Evolutionary conservation across 495 filamentous ascomycete species (phyloP), one percentile per base, ranked within the genome.

Genomic region (Talaromyces adpressus): DNA sequence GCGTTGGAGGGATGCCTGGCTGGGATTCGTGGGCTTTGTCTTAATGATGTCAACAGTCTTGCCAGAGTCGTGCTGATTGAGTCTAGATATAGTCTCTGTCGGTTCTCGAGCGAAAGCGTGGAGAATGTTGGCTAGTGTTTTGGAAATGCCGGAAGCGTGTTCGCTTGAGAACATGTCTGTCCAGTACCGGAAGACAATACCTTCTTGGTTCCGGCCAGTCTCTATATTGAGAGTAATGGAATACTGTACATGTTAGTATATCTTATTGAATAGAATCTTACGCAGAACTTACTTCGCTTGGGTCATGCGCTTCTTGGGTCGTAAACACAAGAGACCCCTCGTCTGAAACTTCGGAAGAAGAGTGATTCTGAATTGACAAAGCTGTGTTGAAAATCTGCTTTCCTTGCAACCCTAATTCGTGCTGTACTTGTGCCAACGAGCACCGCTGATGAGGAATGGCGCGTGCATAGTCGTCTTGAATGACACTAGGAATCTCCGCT

Each of bases 361-460:
- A 69, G 54, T 77, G 73, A 56, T 82, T 82, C 39, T 82, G 80
- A 22, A 82, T 81, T 0, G 84, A 85, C n/a, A 84, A 70, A 0
- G 80, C 80, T 14, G 84, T 85, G 65, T 86, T 85, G 73, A 84
- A 85, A 2, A 86, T 69, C 11, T 79, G 67, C 62, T 80, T 78
- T 18, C 79, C 79, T 54, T 77, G 70, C 61, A 78, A 67, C 4
- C 81, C 78, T 59, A 85, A 73, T 41, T 82, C 79, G 62, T 85
- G 82, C 65, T 86, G 84, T 16, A 85, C 77, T 32, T 76, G 73
- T 2, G 82, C 82, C 22, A 86, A 71, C 0, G 83, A 83, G 67
- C 77, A 82, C 57, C 75, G 78, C 58, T 84, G 83, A 64, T 81
- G 76, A 8, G 76, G 73, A 45, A 84, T 68, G 62, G 75, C 79